A percentile compares a stretch with the other conserved stretches of the same genome.
These are phyloP conservation scores for Solanum peruvianum DNA, from an alignment of 257 asterid genomes.

Conservation along the genomic window DNA sequence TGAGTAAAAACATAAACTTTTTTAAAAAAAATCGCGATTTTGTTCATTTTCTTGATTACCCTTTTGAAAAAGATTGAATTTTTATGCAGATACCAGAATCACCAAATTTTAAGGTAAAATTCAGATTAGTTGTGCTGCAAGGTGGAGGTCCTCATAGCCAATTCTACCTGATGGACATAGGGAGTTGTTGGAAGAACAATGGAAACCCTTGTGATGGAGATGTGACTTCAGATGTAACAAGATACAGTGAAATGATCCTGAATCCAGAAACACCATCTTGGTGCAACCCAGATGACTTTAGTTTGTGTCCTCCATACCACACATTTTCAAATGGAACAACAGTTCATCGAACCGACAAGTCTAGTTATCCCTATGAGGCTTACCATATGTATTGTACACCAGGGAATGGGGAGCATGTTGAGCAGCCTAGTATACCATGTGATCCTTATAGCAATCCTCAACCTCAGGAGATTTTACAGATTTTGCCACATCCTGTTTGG, in stretches of 20 bases:
- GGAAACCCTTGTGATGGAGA: slow-evolving; percentile 61
- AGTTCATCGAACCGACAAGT: slow-evolving; percentile 36
- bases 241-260: slow-evolving; percentile 77
- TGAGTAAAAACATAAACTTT: slow-evolving; percentile 14
- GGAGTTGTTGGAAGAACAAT: slow-evolving; percentile 93
- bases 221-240: slow-evolving; percentile 67
- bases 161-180: slow-evolving; percentile 77
- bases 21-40: not conserved
- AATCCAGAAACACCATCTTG: slow-evolving; percentile 57
- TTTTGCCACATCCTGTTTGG: slow-evolving; percentile 81
- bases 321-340: slow-evolving; percentile 53
- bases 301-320: slow-evolving; percentile 65
- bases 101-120: slow-evolving; percentile 59
- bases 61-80: not conserved
- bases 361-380: slow-evolving; percentile 52
- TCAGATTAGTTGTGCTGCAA: slow-evolving; percentile 49
- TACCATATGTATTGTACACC: slow-evolving; percentile 68
- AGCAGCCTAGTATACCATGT: slow-evolving; percentile 40
- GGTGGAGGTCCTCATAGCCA: slow-evolving; percentile 76
- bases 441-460: slow-evolving; percentile 83
- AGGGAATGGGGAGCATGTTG: slow-evolving; percentile 37
- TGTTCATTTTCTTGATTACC: not conserved
- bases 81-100: slow-evolving; percentile 63
- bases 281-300: slow-evolving; percentile 33
- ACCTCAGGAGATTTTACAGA: slow-evolving; percentile 76